phyloP scores from a whole-genome alignment of 306 rosid genomes.

The Rosa persica region DNA sequence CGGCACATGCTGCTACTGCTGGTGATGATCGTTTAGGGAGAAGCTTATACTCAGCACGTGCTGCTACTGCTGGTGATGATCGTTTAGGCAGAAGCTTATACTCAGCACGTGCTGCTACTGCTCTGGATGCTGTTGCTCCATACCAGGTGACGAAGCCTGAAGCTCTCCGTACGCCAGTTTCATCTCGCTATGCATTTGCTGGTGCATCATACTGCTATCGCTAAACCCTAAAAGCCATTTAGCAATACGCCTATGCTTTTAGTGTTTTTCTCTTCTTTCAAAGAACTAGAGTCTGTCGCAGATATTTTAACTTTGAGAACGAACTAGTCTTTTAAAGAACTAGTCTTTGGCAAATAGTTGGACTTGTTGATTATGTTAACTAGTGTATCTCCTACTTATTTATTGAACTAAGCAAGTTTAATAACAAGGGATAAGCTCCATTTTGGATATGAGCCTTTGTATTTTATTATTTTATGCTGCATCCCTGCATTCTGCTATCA shows the following conservation, averaged over 20 bases:
- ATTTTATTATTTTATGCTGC: background rate
- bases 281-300: background rate
- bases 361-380: background rate
- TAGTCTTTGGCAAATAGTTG: background rate
- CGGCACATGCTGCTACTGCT: conserved; percentile 46
- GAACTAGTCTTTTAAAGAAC: too few relatives aligned
- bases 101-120: conserved; percentile 51
- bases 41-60: conserved; percentile 45
- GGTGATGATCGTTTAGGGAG: conserved; percentile 19
- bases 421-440: background rate
- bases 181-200: conserved; percentile 66
- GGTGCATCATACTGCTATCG: conserved; percentile 58
- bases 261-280: background rate
- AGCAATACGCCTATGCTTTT: background rate
- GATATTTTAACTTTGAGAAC: background rate
- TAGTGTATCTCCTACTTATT: background rate
- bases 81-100: conserved; percentile 33
- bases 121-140: conserved; percentile 43
- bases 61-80: conserved; percentile 24
- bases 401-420: background rate
- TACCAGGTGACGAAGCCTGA: conserved; percentile 34
- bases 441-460: background rate
- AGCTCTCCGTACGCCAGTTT: conserved; percentile 38
- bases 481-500: background rate
- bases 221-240: conserved; percentile 17